Base-by-base conservation (phyloP, 2,329 filamentous ascomycete genomes). In the Keithomyces neogunnii region DNA sequence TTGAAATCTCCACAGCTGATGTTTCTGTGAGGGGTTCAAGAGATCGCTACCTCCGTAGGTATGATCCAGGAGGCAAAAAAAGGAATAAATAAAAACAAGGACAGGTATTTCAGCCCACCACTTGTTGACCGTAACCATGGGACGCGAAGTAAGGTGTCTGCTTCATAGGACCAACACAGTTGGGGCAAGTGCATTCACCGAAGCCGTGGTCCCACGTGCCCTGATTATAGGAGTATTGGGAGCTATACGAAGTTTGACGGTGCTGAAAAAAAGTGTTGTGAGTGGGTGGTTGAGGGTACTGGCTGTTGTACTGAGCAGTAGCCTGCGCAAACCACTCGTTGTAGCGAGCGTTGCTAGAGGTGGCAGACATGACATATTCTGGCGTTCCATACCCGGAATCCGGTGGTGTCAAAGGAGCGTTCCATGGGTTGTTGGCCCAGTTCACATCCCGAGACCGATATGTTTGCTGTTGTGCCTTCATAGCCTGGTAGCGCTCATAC, bases 361-460 rank as follows among this genome's bases (percentile, higher is more conserved):
- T 71, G 3, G 78, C 75, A 42, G 78, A 81, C 63, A 76, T 73
- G 47, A 72, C 67, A 55, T 81, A 80, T 57, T 82, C 79, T 4
- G 80, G 80, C 0, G 79, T 83, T 43, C 78, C 78, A 51, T 82
- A 82, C 5, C 80, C 80, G 26, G 80, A 82, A 55, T 82, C 80
- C 1, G 80, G 80, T 2, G 80, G 80, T 0, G 80, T 82, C 51
- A 82, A 65, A 5, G 77, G 77, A 46, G 73, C 72, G 10, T 65
- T 67, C 72, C 72, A 69, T 11, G 74, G 68, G 53, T 74, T 74
- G 51, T 70, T 68, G 35, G 67, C 60, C 70, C 75, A 75, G 2
- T 68, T 64, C 10, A 66, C 64, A 45, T 80, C 76, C 35, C 71
- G 73, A 4, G 69, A 56, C 39, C 71, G 70, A 57, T 75, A 80